Evolutionary conservation across 176 grass and related monocot genomes (phyloP), one percentile per base, ranked within the genome.

Genomic region (Phragmites australis): DNA sequence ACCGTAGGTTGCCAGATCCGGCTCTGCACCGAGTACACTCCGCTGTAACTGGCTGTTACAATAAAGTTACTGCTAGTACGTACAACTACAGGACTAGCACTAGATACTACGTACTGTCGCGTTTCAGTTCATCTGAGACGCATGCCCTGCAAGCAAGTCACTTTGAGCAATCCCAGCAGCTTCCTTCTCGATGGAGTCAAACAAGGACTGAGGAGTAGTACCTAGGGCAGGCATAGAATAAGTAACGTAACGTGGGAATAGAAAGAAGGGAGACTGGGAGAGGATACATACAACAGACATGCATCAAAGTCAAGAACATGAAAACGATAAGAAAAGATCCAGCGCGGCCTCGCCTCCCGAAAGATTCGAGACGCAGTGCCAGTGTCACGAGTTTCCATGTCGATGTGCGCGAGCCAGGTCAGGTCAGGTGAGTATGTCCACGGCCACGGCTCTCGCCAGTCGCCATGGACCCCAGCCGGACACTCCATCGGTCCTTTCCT

Each of bases 241-340:
- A 32, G 10, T 17, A 16, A 0, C 39, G 46, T n/a, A 52, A 45
- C 72, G 53, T 65, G 57, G 34, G 55, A 75, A 45, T 49, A 67
- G 3, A 46, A 29, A 32, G 40, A 70, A 3, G 42, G n/a, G 15
- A 19, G 19, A 8, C n/a, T n/a, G n/a, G n/a, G n/a, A n/a, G n/a
- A n/a, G n/a, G n/a, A n/a, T n/a, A 6, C 14, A 25, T 42, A 14
- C 31, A 43, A 11, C 37, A 19, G 83, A 74, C 47, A 80, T 26
- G 58, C 76, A 86, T 65, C 25, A 73, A 55, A 56, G 84, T 80
- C 84, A 80, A 65, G 68, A 54, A 76, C 75, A 46, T 25, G 68
- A 5, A 72, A 86, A 79, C 83, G 56, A 79, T 46, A 46, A 54
- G 67, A 63, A 85, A 79, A 63, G 65, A 68, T 84, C 51, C 72